Percentiles rank a stretch among this genome's conserved stretches.
phyloP scores from a whole-genome alignment of 257 asterid species.

The Craterostigma plantagineum region DNA sequence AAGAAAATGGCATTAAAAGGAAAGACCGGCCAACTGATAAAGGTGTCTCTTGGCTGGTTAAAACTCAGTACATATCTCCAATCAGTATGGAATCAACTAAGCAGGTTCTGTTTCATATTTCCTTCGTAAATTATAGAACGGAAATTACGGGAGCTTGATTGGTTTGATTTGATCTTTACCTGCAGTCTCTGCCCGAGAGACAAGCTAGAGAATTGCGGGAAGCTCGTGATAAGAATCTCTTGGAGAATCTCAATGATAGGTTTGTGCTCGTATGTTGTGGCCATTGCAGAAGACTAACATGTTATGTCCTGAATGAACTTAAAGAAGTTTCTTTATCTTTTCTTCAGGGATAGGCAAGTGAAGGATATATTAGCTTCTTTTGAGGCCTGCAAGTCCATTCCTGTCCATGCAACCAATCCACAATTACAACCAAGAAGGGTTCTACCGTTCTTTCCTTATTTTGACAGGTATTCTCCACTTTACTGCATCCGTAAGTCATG shows the following conservation, averaged over 20 bases:
- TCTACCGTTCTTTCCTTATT: constrained; percentile 73
- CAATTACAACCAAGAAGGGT: constrained; percentile 41
- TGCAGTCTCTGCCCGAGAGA: constrained; percentile 76
- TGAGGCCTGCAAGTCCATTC: constrained; percentile 65
- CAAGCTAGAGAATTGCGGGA: constrained; percentile 89
- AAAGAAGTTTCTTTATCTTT: background rate
- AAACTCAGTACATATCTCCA: constrained; percentile 92
- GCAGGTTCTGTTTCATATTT: constrained; percentile 36
- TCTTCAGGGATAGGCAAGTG: constrained; percentile 58
- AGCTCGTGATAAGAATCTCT: constrained; percentile 38
- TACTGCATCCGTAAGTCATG: constrained; percentile 3
- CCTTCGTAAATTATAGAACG: background rate
- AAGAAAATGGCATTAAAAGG: constrained; percentile 72
- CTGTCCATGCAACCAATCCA: constrained; percentile 65
- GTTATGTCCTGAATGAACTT: constrained; percentile 3
- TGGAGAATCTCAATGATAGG: constrained; percentile 86
- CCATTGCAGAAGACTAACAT: constrained; percentile 5
- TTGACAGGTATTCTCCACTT: constrained; percentile 41
- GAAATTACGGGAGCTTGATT: constrained; percentile 3
- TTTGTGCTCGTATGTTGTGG: constrained; percentile 18
- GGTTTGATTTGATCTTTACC: constrained; percentile 5
- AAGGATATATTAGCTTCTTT: constrained; percentile 56
- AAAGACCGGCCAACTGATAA: constrained; percentile 91
- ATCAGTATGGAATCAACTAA: constrained; percentile 72
- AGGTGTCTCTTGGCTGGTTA: constrained; percentile 97